Evolutionary conservation across 306 rosid species (phyloP).

Genomic region (Lablab purpureus): DNA sequence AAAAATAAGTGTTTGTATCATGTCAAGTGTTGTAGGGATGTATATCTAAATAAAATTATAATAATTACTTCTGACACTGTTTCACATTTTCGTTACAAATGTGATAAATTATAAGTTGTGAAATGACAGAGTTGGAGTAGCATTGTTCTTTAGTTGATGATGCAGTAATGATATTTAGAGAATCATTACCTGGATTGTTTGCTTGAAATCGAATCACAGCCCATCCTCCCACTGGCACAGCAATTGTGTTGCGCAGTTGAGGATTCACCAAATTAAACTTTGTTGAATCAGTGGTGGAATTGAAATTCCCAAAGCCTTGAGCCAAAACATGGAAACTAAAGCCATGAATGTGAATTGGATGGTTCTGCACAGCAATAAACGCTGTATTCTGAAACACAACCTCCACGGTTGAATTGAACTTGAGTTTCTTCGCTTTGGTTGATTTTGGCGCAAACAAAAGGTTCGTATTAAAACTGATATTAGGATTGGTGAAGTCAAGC

Average conservation of each 20-base stretch:
- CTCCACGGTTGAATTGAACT: conserved; percentile 72
- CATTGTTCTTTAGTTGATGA: neutral
- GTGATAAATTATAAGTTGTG: neutral
- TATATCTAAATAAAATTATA: too few relatives aligned
- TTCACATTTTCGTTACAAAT: neutral
- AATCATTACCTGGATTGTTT: conserved; percentile 47
- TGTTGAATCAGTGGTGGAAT: conserved; percentile 39
- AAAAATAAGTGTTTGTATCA: neutral
- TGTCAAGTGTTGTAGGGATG: neutral
- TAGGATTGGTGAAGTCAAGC: conserved; percentile 56
- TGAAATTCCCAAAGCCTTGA: conserved; percentile 59
- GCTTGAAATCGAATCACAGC: conserved; percentile 57
- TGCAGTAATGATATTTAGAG: neutral
- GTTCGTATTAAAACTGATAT: neutral
- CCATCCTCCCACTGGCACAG: conserved; percentile 70
- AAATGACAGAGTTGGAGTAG: neutral
- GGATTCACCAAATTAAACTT: conserved; percentile 61
- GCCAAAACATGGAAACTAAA: conserved; percentile 53
- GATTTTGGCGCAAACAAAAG: conserved; percentile 55
- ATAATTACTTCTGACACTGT: too few relatives aligned
- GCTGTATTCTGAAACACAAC: conserved; percentile 67
- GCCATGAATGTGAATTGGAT: conserved; percentile 51
- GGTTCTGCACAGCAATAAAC: conserved; percentile 26
- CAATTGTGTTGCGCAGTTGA: conserved; percentile 62
- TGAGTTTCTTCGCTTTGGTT: conserved; percentile 60